Evolutionary conservation across 139 green algal species (phyloP), one percentile per base, ranked within the genome.

Genomic region (Coccomyxa sp.): DNA sequence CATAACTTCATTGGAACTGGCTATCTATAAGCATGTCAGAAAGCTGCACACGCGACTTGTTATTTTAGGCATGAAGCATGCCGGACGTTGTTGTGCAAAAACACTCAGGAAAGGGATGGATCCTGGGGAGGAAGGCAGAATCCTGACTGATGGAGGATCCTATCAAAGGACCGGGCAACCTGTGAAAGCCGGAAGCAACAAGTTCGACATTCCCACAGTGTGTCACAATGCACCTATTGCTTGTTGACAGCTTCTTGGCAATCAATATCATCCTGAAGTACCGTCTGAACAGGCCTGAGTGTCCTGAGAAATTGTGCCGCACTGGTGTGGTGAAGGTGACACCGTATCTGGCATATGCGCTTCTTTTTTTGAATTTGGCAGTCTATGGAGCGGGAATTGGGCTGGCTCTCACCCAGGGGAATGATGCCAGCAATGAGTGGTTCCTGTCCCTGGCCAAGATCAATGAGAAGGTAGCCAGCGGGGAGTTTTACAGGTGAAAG

Each of bases 391-490:
- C 77, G 13, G 82, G 82, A 13, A 17, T 86, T 30, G 77, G 25
- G 15, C 14, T 86, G 12, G 59, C 32, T 11, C 76, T 82, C 77
- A 74, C 63, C 14, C 15, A 79, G 30, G 82, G 82, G 13, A 57
- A 79, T 32, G 67, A 76, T 14, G 38, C 25, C 12, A 38, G 27
- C 14, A 58, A 86, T 28, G 66, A 79, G 11, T 86, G 66, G 30
- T 86, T 86, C 82, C 81, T 80, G 27, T 15, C 38, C 25, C 66
- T 86, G 77, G 82, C 77, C 31, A 86, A 82, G 27, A 38, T 86
- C 11, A 86, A 86, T 63, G 77, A 82, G 27, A 71, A 79, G 23
- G 45, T 86, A 0, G 27, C 51, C 17, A 30, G 67, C 38, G 82
- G 82, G 13, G 77, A 86, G 27, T 79, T 82, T 66, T 86, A 86